Base-by-base conservation (phyloP, 345 rosid species). In the Dovyalis caffra region DNA sequence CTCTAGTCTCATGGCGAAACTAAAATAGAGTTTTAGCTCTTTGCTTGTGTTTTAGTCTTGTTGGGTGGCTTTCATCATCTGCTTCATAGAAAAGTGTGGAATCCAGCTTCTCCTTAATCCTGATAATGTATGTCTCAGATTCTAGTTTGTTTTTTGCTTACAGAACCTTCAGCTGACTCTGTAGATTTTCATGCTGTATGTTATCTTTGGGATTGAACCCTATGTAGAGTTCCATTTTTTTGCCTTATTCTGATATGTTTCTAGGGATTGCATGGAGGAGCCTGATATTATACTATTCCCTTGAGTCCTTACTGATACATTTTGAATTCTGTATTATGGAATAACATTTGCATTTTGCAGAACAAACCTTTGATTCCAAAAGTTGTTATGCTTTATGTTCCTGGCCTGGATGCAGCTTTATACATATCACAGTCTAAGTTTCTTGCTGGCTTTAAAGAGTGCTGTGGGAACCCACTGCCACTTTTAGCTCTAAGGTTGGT, bases 401-500 rank as follows among this genome's bases (percentile, higher is more conserved):
- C 99, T 81, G 97, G 99, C 67, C 85, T 95, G 74, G 99, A 91
- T 81, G 94, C 99, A 38, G 88, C 90, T 77, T 71, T 95, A 71
- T 95, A 89, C 82, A 82, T 93, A 68, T 87, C 99, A 38, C 90
- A 87, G 69, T 79, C 92, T 66, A 95, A 87, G 84, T 33, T 73
- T 57, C 91, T 95, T 79, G 40, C 90, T 72, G 83, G 88, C 75
- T 85, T 95, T 37, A 90, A 91, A 83, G 80, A 85, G 67, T 87
- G 81, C 60, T 91, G 94, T 65, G 90, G 96, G 33, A 93, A 86
- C 82, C 97, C 98, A 38, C 81, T 76, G 56, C 80, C 96, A 15
- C 93, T 91, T 80, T 88, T 90, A 78, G 91, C 91, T 83, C 84
- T 86, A 68, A 95, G 99, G 99, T 93, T 78, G 73, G 91, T 81